A percentile compares a stretch with the other conserved stretches of the same genome.
Conservation (phyloP, 352 stramenopile species). For the Phytophthora hibernalis region DNA sequence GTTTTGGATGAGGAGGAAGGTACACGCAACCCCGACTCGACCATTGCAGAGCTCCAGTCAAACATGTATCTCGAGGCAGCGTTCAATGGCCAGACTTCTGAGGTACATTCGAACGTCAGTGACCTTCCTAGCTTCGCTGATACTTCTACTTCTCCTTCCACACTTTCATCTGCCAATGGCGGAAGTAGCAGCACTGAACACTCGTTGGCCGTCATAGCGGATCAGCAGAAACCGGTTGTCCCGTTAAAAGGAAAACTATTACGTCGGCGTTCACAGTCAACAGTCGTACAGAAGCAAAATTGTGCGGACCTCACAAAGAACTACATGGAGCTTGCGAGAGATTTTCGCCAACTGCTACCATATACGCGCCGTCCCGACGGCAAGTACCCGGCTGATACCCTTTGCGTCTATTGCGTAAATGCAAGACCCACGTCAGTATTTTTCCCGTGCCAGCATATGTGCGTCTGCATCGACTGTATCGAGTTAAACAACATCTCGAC, state of each 20-base stretch:
- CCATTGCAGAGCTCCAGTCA: constrained; percentile 1
- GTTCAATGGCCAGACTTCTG: constrained; percentile 9
- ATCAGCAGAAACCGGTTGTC: neutral
- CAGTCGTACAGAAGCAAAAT: constrained; percentile 23
- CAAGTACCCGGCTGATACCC: constrained; percentile 43
- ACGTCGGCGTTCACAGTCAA: constrained; percentile 24
- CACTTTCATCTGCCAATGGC: neutral
- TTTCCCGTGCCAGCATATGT: constrained; percentile 67
- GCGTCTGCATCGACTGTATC: constrained; percentile 66
- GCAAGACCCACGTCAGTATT: constrained; percentile 30
- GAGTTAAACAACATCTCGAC: constrained; percentile 47
- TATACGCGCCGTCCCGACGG: constrained; percentile 58
- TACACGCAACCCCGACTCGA: neutral
- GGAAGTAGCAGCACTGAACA: neutral
- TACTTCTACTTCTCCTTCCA: neutral
- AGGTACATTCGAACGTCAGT: neutral
- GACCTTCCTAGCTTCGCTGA: constrained; percentile 2
- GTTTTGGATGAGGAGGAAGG: constrained; percentile 13
- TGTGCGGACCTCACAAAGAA: constrained; percentile 50
- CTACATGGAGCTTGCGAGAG: constrained; percentile 58
- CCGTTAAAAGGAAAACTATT: constrained; percentile 19
- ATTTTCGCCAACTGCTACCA: constrained; percentile 59
- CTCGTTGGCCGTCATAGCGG: neutral
- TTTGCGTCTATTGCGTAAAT: constrained; percentile 57
- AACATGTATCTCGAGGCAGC: constrained; percentile 23